Conservation (phyloP, 768 basidiomycete species). For the Kwoniella bestiolae region DNA sequence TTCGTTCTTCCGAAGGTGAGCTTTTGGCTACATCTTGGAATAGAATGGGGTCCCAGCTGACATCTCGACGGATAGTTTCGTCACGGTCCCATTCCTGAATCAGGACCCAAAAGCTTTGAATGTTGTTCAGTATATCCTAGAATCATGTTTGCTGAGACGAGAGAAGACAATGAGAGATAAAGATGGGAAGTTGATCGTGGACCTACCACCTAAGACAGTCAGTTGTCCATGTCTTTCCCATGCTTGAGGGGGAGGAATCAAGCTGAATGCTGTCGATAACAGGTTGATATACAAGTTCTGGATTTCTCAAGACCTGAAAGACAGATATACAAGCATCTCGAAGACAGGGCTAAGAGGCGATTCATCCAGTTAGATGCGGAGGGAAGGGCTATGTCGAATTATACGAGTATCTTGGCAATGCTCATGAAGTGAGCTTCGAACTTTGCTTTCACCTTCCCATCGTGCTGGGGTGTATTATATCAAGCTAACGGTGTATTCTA, state of each 20-base stretch:
- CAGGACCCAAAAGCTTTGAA: conserved; percentile 91
- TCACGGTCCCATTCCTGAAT: conserved; percentile 87
- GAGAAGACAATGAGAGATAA: conserved; percentile 91
- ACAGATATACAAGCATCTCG: conserved; percentile 87
- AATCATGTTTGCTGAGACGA: conserved; percentile 80
- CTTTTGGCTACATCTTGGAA: no score
- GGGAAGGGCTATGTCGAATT: conserved; percentile 78
- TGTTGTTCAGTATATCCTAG: conserved; percentile 91
- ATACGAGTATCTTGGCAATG: conserved; percentile 72
- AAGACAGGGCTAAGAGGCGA: conserved; percentile 73
- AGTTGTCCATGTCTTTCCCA: not conserved
- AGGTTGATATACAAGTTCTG: conserved; percentile 75
- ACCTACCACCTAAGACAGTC: conserved; percentile 84
- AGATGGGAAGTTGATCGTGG: conserved; percentile 84
- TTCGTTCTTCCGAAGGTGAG: conserved; percentile 79
- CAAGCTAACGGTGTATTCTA: conserved; percentile 53
- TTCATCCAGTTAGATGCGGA: conserved; percentile 80
- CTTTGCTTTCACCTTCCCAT: not conserved
- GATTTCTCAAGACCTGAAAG: conserved; percentile 79
- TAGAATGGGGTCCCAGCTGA: not conserved
- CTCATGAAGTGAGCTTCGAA: conserved; percentile 77
- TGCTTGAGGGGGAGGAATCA: not conserved
- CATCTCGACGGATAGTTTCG: conserved; percentile 65
- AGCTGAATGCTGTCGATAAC: conserved; percentile 15
- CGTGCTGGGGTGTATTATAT: not conserved